A percentile compares a stretch with the other conserved stretches of the same genome.
These are phyloP conservation scores for Ochetophila trinervis DNA, from an alignment of 306 rosid species.

Conservation along the genomic window DNA sequence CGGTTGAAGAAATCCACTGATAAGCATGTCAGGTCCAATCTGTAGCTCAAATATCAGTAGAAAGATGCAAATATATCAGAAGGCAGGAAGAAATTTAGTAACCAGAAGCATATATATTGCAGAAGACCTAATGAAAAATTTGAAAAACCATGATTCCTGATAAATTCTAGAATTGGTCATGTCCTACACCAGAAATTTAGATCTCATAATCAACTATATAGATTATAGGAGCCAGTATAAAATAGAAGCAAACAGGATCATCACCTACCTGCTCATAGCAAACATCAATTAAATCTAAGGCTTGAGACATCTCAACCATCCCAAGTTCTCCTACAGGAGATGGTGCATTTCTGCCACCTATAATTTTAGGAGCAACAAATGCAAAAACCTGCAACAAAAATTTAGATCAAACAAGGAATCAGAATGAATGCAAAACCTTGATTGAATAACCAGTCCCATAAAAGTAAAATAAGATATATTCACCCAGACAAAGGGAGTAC, in stretches of 20 bases:
- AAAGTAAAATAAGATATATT: background rate
- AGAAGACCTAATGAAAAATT: background rate
- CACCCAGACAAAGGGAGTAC: conserved; percentile 1
- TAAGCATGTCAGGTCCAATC: conserved; percentile 91
- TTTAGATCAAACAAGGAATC: background rate
- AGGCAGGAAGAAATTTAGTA: background rate
- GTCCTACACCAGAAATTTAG: too few species aligned
- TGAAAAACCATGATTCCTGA: too few species aligned
- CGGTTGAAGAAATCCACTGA: conserved; percentile 89
- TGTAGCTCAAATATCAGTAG: conserved; percentile 35
- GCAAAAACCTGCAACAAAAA: conserved; percentile 64
- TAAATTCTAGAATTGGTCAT: too few species aligned
- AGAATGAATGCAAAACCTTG: background rate
- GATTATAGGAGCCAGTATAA: background rate
- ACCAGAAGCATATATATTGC: background rate
- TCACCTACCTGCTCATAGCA: conserved; percentile 71
- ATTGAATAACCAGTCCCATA: background rate
- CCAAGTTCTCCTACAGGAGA: conserved; percentile 97
- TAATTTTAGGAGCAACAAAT: conserved; percentile 93
- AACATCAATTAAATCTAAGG: conserved; percentile 77
- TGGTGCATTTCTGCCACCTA: conserved; percentile 86
- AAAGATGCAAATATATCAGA: conserved; percentile 2
- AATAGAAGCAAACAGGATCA: background rate
- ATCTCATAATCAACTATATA: background rate
- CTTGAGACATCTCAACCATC: conserved; percentile 99